These are phyloP conservation scores for Neobulgaria alba DNA, from an alignment of 2,329 filamentous ascomycete genomes.

Conservation along the genomic window DNA sequence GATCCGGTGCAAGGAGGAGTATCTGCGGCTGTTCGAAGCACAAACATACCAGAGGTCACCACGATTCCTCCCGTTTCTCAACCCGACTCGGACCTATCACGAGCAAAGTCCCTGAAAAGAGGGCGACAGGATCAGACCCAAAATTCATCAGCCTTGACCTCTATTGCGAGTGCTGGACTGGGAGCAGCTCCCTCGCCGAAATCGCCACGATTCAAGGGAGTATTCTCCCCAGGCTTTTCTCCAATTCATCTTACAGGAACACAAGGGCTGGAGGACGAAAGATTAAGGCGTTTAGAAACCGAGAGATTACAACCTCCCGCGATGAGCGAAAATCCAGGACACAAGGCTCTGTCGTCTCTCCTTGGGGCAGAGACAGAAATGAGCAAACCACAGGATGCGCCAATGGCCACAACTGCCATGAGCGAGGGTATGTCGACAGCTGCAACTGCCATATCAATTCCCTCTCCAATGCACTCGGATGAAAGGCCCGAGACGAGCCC, in stretches of 20 bases:
- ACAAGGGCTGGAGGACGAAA: constrained; percentile 46
- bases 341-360: constrained; percentile 43
- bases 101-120: constrained; percentile 26
- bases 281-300: constrained; percentile 39
- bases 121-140: constrained; percentile 21
- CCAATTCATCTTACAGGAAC: constrained; percentile 42
- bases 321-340: constrained; percentile 45
- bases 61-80: constrained; percentile 11
- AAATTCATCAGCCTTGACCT: constrained; percentile 14
- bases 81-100: constrained; percentile 16
- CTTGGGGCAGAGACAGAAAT: constrained; percentile 45
- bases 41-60: constrained; percentile 16
- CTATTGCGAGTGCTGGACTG: constrained; percentile 23
- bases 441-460: constrained; percentile 26
- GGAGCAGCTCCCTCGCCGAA: constrained; percentile 26
- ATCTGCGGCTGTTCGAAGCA: constrained; percentile 9
- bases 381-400: constrained; percentile 47
- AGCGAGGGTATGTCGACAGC: constrained; percentile 25
- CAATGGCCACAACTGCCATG: constrained; percentile 25
- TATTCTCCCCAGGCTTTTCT: constrained; percentile 29
- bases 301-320: constrained; percentile 31
- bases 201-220: constrained; percentile 25
- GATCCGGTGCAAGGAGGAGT: constrained; percentile 24
- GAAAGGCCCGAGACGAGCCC: constrained; percentile 26
- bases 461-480: constrained; percentile 23